Base-by-base conservation (phyloP, 2,329 filamentous ascomycete genomes). In the Exophiala alcalophila region DNA sequence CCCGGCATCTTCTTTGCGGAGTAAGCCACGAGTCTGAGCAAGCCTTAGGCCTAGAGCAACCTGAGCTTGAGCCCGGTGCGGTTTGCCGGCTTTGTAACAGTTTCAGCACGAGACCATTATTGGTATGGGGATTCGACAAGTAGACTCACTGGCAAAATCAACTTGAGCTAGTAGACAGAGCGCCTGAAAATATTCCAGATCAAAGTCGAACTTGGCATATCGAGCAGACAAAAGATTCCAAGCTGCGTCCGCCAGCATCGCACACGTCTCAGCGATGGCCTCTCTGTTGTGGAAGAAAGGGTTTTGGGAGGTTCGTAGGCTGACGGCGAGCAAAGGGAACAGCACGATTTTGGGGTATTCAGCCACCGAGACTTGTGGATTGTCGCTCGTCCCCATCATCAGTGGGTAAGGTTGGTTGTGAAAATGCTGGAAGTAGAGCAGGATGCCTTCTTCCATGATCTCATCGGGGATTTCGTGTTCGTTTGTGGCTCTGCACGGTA, bases 21-120 rank as follows among this genome's bases (percentile, higher is more conserved):
- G 34, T 16, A 38, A 27, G 4, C 24, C 34, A 8, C 34, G 34
- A 12, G 21, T 38, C 28, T 27, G 21, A 27, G 34, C 34, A 4
- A 38, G 24, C 15, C 34, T 38, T 6, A 38, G 23, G 12, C 34
- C 34, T 10, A 38, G 34, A 27, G 34, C 34, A 26, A 38, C 34
- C 24, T 38, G 34, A 16, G 34, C 34, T 19, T 38, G 34, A 9
- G 34, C 34, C 7, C 34, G 21, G 20, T 27, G 21, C n/a, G 34
- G 34, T 15, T 38, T 38, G 20, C 34, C 20, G 23, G 21, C 34
- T 38, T 15, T 7, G n/a, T 7, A 8, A 15, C 24, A 16, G 34
- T 27, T 9, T 38, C 23, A 26, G 21, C 34, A 16, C n/a, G 19
- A 9, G 33, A n/a, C n/a, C n/a, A n/a, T n/a, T n/a, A n/a, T 19